phyloP scores from a whole-genome alignment of 169 alveolate genomes.

The Eimeria falciformis region DNA sequence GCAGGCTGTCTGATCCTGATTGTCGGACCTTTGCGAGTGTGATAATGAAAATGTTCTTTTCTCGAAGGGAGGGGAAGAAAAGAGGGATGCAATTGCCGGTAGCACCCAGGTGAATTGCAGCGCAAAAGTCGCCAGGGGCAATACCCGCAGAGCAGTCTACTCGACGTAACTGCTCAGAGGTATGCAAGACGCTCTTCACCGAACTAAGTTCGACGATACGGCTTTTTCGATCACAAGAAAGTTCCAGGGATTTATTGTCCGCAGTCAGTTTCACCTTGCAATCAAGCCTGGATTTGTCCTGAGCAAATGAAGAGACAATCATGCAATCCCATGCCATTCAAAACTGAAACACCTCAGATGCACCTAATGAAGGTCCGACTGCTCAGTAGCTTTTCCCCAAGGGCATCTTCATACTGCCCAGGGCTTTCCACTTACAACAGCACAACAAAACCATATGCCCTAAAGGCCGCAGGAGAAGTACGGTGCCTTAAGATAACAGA shows the following conservation, averaged over 20 bases:
- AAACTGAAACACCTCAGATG: too few species aligned
- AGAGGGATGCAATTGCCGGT: constrained; percentile 73
- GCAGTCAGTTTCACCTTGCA: constrained; percentile 56
- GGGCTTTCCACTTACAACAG: too few species aligned
- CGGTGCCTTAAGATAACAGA: neutral
- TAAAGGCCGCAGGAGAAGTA: neutral
- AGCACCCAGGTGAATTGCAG: constrained; percentile 48
- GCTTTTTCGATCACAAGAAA: constrained; percentile 48
- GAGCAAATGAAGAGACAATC: neutral
- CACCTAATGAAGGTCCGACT: too few species aligned
- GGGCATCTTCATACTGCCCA: too few species aligned
- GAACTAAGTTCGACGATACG: constrained; percentile 30
- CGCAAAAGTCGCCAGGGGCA: constrained; percentile 49
- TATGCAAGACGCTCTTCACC: constrained; percentile 32
- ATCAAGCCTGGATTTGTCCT: constrained; percentile 75
- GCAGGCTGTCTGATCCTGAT: too few species aligned
- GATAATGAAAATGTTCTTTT: constrained; percentile 20
- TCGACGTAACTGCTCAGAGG: constrained; percentile 49
- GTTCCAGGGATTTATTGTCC: constrained; percentile 9
- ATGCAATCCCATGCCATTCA: too few species aligned
- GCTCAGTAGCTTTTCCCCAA: too few species aligned
- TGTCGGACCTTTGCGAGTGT: constrained; percentile 32
- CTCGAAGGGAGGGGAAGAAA: constrained; percentile 35
- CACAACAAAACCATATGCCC: too few species aligned
- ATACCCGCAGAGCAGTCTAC: constrained; percentile 76